Evolutionary conservation across 2,329 filamentous ascomycete genomes (phyloP).

Genomic region (Phyllachora maydis): DNA sequence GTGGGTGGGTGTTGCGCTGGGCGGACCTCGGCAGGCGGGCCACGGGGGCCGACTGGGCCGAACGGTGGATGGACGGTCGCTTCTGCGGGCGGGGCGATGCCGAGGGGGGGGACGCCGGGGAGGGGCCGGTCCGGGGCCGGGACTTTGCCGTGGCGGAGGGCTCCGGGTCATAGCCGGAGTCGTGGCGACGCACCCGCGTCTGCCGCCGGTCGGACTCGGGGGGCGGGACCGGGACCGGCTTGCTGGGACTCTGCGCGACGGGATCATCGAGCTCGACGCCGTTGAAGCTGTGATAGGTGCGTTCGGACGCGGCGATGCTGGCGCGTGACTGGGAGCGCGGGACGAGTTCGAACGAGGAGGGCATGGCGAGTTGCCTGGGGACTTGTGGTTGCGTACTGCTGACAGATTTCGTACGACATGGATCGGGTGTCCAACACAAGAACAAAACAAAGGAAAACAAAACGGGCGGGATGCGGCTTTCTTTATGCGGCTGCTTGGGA

Average conservation of each 20-base stretch:
- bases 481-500: too few relatives aligned
- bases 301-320: conserved; percentile 23
- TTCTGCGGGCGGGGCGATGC: conserved; percentile 13
- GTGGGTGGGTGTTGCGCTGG: conserved; percentile 9
- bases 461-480: too few relatives aligned
- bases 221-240: too few relatives aligned
- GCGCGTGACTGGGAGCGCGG: conserved; percentile 13
- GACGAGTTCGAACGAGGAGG: too few relatives aligned
- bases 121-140: conserved; percentile 8
- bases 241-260: too few relatives aligned
- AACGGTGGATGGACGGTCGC: conserved; percentile 19
- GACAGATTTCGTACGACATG: too few relatives aligned
- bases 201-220: too few relatives aligned
- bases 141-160: conserved; percentile 21
- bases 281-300: conserved; percentile 34
- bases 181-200: conserved; percentile 34
- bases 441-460: too few relatives aligned
- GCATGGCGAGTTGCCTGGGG: too few relatives aligned
- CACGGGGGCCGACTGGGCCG: conserved; percentile 14
- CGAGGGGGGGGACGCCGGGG: conserved; percentile 10
- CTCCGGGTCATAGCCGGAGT: conserved; percentile 39
- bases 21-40: conserved; percentile 7
- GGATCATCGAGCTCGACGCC: conserved; percentile 21
- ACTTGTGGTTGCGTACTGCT: too few relatives aligned
- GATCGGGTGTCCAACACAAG: too few relatives aligned